phyloP scores from a whole-genome alignment of 2,329 filamentous ascomycete species.

The Mycosphaerella arachidis region DNA sequence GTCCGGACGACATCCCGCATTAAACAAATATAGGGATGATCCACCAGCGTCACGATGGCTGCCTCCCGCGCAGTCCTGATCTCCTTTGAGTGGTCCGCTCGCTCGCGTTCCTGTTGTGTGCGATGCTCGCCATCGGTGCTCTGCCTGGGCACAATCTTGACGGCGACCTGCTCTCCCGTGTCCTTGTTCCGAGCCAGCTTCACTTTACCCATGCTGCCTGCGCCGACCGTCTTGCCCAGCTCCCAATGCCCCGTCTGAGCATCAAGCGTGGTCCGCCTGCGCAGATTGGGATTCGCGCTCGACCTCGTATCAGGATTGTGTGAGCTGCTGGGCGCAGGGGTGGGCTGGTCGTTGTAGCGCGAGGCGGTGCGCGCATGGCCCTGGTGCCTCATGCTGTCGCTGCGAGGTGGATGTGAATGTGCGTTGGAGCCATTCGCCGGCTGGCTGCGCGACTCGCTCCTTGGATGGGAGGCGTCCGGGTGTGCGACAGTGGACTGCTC shows the following conservation, averaged over 20 bases:
- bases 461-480: slow-evolving; percentile 45
- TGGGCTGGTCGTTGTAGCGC: slow-evolving; percentile 43
- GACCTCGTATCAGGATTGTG: slow-evolving; percentile 25
- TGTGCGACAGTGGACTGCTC: slow-evolving; percentile 65
- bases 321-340: slow-evolving; percentile 23
- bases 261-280: slow-evolving; percentile 74
- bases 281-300: slow-evolving; percentile 36
- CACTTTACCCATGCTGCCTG: slow-evolving; percentile 98
- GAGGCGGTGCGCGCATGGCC: slow-evolving; percentile 35
- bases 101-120: slow-evolving; percentile 68
- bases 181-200: slow-evolving; percentile 90
- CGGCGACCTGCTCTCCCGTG: slow-evolving; percentile 88
- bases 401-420: slow-evolving; percentile 42
- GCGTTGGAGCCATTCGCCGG: slow-evolving; percentile 28
- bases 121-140: slow-evolving; percentile 74
- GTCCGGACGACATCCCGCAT: slow-evolving; percentile 94
- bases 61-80: slow-evolving; percentile 91
- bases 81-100: slow-evolving; percentile 94
- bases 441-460: slow-evolving; percentile 54
- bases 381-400: slow-evolving; percentile 51
- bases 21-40: slow-evolving; percentile 92
- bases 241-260: slow-evolving; percentile 85
- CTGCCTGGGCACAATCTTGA: slow-evolving; percentile 92
- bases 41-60: slow-evolving; percentile 89
- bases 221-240: slow-evolving; percentile 92